Conservation (phyloP, 2,329 filamentous ascomycete species). For the Trichoderma koningiopsis region DNA sequence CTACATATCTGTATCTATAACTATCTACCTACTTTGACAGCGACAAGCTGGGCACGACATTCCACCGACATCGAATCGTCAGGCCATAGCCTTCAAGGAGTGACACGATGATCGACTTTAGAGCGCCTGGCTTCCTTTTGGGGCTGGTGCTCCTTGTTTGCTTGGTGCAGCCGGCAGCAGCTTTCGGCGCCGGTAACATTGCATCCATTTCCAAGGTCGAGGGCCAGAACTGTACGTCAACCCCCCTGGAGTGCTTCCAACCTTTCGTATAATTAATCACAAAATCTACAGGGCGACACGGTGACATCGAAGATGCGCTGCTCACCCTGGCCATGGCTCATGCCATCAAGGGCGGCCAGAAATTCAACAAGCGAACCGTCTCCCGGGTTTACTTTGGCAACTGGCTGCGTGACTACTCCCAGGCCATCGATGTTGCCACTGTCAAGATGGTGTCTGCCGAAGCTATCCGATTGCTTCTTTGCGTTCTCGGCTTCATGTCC, state of each 20-base stretch:
- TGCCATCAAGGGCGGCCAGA: slow-evolving; percentile 63
- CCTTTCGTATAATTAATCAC: background rate
- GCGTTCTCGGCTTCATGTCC: slow-evolving; percentile 85
- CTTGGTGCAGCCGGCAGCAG: slow-evolving; percentile 68
- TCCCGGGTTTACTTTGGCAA: slow-evolving; percentile 95
- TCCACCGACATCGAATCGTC: background rate
- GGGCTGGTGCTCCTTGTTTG: slow-evolving; percentile 64
- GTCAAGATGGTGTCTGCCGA: slow-evolving; percentile 89
- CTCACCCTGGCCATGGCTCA: slow-evolving; percentile 66
- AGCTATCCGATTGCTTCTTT: slow-evolving; percentile 86
- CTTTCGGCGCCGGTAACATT: slow-evolving; percentile 89
- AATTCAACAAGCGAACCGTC: slow-evolving; percentile 85
- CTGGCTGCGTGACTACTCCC: slow-evolving; percentile 91
- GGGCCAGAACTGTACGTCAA: slow-evolving; percentile 72
- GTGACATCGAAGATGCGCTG: slow-evolving; percentile 90
- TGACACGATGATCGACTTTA: slow-evolving; percentile 50
- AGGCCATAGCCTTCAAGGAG: background rate
- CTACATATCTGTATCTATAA: background rate
- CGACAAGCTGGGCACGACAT: background rate
- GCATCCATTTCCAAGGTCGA: slow-evolving; percentile 78
- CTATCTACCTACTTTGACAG: background rate
- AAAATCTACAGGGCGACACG: slow-evolving; percentile 66
- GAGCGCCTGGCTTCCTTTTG: slow-evolving; percentile 54
- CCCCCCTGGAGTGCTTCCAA: background rate
- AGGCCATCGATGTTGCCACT: slow-evolving; percentile 90